A percentile compares a stretch with the other conserved stretches of the same genome.
Conservation (phyloP, 2,329 filamentous ascomycete species). For the Neonectria ditissima region DNA sequence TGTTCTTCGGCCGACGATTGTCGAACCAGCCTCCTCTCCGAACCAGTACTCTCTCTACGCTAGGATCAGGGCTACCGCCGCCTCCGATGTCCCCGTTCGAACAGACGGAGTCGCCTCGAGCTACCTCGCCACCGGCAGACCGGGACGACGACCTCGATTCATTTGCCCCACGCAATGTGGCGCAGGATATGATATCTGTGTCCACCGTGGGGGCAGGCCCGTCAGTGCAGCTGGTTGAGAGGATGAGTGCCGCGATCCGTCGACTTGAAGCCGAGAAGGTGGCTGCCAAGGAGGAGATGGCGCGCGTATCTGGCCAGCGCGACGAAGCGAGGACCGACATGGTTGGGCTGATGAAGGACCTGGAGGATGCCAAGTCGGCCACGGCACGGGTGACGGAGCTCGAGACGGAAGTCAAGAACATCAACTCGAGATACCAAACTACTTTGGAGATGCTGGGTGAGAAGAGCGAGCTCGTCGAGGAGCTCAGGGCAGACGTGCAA, state of each 20-base stretch:
- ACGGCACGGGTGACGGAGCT: conserved; percentile 72
- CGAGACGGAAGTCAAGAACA: conserved; percentile 73
- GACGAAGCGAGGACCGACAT: conserved; percentile 94
- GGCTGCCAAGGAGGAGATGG: conserved; percentile 86
- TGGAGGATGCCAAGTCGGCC: conserved; percentile 75
- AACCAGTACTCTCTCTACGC: conserved; percentile 54
- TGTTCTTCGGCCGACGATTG: conserved; percentile 59
- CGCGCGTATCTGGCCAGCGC: conserved; percentile 82
- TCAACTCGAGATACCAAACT: conserved; percentile 86
- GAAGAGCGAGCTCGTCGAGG: conserved; percentile 95
- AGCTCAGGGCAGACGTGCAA: conserved; percentile 86
- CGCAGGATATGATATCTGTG: conserved; percentile 87
- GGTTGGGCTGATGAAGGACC: conserved; percentile 88
- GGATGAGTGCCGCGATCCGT: conserved; percentile 93
- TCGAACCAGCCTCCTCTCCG: conserved; percentile 61
- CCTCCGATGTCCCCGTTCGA: conserved; percentile 64
- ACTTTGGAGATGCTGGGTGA: conserved; percentile 95
- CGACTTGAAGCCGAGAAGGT: conserved; percentile 93
- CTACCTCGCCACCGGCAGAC: conserved; percentile 57
- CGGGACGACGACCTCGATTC: conserved; percentile 64
- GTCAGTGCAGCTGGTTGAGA: conserved; percentile 93
- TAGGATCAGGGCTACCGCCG: conserved; percentile 51
- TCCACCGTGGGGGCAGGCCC: conserved; percentile 92
- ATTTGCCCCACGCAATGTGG: conserved; percentile 74
- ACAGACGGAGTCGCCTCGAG: conserved; percentile 49